These are phyloP conservation scores for Aspergillus puulaauensis DNA, from an alignment of 2,329 filamentous ascomycete genomes.

Conservation along the genomic window DNA sequence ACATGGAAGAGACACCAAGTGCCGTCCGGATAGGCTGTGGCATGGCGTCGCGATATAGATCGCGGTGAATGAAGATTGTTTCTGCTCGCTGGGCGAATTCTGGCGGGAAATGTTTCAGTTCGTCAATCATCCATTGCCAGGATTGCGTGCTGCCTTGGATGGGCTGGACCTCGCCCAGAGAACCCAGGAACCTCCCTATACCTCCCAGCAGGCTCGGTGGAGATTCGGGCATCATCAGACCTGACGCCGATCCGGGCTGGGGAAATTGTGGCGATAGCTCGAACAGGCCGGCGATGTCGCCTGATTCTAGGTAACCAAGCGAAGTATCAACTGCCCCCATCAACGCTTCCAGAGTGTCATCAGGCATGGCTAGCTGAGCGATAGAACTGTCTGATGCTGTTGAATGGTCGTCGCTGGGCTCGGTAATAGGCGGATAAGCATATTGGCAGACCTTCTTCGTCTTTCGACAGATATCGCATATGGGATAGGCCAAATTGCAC, in stretches of 20 bases:
- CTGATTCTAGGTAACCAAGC: neutral
- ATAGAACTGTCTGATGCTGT: neutral
- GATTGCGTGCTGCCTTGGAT: neutral
- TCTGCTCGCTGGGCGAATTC: neutral
- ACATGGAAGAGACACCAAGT: neutral
- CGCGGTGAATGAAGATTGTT: slow-evolving; percentile 1
- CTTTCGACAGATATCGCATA: neutral
- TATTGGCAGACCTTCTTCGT: slow-evolving; percentile 2
- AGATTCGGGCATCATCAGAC: neutral
- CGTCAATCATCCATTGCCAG: slow-evolving; percentile 4
- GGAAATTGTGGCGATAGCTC: neutral
- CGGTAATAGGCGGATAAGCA: neutral
- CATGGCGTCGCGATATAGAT: neutral
- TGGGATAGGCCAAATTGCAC: slow-evolving; percentile 2
- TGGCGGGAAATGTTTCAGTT: neutral
- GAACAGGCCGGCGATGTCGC: neutral
- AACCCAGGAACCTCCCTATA: neutral
- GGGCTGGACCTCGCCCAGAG: slow-evolving; percentile 2
- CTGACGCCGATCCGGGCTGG: neutral
- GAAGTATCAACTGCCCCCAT: neutral
- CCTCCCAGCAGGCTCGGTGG: neutral
- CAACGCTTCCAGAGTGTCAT: neutral
- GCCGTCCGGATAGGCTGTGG: slow-evolving; percentile 2
- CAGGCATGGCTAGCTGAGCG: neutral
- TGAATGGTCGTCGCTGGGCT: neutral